These are phyloP conservation scores for Blastobotrys capitulatus DNA, from an alignment of 1,139 yeast genomes.

Conservation along the genomic window DNA sequence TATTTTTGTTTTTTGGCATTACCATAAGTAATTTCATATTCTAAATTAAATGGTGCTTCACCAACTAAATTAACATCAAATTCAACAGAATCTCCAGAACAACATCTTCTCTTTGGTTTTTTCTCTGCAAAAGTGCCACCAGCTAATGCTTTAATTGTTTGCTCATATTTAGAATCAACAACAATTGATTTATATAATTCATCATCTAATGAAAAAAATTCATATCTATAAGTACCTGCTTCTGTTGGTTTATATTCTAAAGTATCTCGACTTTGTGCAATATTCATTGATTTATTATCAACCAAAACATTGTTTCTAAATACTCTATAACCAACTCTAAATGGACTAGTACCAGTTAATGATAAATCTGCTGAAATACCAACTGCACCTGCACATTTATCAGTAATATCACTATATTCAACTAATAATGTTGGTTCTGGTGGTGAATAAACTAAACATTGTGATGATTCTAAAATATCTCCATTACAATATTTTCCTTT, in stretches of 20 bases:
- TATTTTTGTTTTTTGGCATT: slow-evolving; percentile 41
- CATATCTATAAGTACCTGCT: slow-evolving; percentile 77
- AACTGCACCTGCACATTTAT: slow-evolving; percentile 87
- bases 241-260: slow-evolving; percentile 69
- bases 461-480: slow-evolving; percentile 43
- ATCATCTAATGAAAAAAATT: slow-evolving; percentile 46
- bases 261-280: slow-evolving; percentile 40
- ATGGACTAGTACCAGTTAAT: slow-evolving; percentile 78
- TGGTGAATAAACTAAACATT: slow-evolving; percentile 41
- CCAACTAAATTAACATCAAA: slow-evolving; percentile 65
- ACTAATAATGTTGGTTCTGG: slow-evolving; percentile 44
- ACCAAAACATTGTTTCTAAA: slow-evolving; percentile 30
- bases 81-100: slow-evolving; percentile 43
- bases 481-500: slow-evolving; percentile 63
- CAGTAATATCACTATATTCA: slow-evolving; percentile 51
- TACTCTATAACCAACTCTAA: slow-evolving; percentile 57
- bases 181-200: slow-evolving; percentile 32
- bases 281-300: slow-evolving; percentile 22
- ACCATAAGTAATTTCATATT: slow-evolving; percentile 55
- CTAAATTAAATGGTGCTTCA: slow-evolving; percentile 67
- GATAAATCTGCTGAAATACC: slow-evolving; percentile 70
- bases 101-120: slow-evolving; percentile 28
- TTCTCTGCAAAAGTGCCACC: slow-evolving; percentile 32
- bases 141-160: slow-evolving; percentile 35
- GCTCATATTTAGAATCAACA: slow-evolving; percentile 29